phyloP scores from a whole-genome alignment of 108 stramenopile species.

The Conticribra guillardii region DNA sequence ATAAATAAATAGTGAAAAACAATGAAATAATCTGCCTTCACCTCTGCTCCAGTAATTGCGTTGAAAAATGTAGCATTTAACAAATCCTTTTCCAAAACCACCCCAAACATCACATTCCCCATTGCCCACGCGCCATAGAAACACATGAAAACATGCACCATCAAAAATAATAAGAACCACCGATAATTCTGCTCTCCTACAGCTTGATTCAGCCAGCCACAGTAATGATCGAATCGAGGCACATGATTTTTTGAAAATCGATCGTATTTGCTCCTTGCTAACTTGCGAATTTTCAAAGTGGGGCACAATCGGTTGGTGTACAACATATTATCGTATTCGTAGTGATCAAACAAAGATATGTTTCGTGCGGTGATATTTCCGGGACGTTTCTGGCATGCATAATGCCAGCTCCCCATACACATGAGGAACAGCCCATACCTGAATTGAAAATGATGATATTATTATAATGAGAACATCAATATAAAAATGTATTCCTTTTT shows the following conservation, averaged over 20 bases:
- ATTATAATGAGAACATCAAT: too few species aligned
- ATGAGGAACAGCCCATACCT: conserved; percentile 71
- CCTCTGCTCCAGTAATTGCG: conserved; percentile 63
- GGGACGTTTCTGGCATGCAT: conserved; percentile 58
- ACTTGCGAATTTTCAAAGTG: conserved; percentile 64
- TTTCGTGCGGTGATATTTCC: conserved; percentile 71
- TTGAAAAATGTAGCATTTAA: conserved; percentile 74
- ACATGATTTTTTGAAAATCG: conserved; percentile 67
- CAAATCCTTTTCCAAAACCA: conserved; percentile 47
- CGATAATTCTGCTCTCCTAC: conserved; percentile 93
- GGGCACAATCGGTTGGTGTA: conserved; percentile 66
- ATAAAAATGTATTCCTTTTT: too few species aligned
- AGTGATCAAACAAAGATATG: conserved; percentile 77
- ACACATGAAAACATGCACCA: conserved; percentile 80
- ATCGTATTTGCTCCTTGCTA: conserved; percentile 87
- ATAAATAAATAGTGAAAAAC: conserved; percentile 73
- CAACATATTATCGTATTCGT: conserved; percentile 80
- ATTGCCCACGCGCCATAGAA: conserved; percentile 69
- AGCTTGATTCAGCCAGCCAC: conserved; percentile 87
- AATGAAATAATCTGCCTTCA: conserved; percentile 55
- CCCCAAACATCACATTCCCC: conserved; percentile 14
- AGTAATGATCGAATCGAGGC: conserved; percentile 89
- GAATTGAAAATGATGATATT: too few species aligned
- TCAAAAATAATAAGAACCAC: conserved; percentile 81
- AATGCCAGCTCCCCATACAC: conserved; percentile 70